These are phyloP conservation scores for Euphorbia tirucalli DNA, from an alignment of 345 rosid genomes.

Conservation along the genomic window DNA sequence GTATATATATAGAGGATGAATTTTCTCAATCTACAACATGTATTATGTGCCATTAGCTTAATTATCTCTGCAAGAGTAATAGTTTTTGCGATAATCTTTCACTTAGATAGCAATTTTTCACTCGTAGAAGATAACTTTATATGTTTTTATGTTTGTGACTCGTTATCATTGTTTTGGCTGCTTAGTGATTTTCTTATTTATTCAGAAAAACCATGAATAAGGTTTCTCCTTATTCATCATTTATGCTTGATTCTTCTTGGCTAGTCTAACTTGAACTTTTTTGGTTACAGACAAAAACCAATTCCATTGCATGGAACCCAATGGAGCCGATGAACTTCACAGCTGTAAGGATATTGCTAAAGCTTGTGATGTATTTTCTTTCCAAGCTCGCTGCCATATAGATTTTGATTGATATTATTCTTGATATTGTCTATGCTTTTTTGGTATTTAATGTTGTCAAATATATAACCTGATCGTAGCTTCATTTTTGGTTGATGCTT, in stretches of 20 bases:
- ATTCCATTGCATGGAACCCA: constrained; percentile 95
- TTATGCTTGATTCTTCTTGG: not conserved
- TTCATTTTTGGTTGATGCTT: not conserved
- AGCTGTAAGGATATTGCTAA: constrained; percentile 57
- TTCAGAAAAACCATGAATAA: not conserved
- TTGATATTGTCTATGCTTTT: not conserved
- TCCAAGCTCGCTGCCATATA: not conserved
- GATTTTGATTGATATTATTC: not conserved
- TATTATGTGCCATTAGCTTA: not conserved
- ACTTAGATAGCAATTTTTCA: not conserved
- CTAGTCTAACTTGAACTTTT: not conserved
- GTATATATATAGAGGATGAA: too few species aligned
- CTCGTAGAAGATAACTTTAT: not conserved
- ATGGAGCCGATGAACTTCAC: constrained; percentile 99
- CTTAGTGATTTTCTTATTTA: not conserved
- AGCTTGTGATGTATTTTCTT: not conserved
- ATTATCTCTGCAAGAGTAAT: not conserved
- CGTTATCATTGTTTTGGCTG: not conserved
- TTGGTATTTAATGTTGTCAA: not conserved
- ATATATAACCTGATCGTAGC: not conserved
- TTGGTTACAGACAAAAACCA: constrained; percentile 71
- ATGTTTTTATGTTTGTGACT: not conserved
- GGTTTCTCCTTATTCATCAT: not conserved
- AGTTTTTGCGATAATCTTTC: not conserved
- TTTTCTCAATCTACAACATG: too few species aligned